Evolutionary conservation across 1,284 basidiomycete species (phyloP).

Genomic region (Athelia psychrophila): DNA sequence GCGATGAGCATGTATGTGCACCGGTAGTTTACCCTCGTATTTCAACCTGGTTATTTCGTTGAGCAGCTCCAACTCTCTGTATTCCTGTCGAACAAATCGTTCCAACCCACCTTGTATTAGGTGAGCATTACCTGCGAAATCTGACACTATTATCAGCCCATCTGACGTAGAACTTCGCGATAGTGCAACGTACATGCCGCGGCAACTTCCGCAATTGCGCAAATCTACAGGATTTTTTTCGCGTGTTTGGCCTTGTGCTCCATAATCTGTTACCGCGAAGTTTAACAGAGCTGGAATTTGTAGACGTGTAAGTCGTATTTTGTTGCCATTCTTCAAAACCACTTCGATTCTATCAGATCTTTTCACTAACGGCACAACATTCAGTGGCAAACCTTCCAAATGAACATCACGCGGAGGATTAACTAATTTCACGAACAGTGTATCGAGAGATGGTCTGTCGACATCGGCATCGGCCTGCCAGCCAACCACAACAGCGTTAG

Average conservation of each 20-base stretch:
- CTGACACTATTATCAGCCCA: constrained; percentile 30
- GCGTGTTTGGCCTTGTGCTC: constrained; percentile 36
- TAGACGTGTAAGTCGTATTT: constrained; percentile 17
- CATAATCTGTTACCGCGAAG: constrained; percentile 42
- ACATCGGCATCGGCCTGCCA: constrained; percentile 5
- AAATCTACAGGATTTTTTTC: constrained; percentile 30
- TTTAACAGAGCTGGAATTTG: constrained; percentile 35
- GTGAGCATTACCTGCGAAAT: constrained; percentile 18
- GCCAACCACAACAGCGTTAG: constrained; percentile 33
- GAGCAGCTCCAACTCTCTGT: constrained; percentile 27
- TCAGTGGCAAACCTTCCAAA: constrained; percentile 28
- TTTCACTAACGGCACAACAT: constrained; percentile 36
- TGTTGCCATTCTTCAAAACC: constrained; percentile 23
- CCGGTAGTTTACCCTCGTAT: constrained; percentile 17
- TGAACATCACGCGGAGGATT: constrained; percentile 26
- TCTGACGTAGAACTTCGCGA: constrained; percentile 26
- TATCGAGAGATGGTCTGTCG: too few relatives aligned
- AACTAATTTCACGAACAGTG: constrained; percentile 23
- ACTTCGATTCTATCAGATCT: constrained; percentile 3
- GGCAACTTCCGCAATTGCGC: constrained; percentile 22
- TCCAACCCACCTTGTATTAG: constrained; percentile 18
- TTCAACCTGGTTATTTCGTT: constrained; percentile 27
- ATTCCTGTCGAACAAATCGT: constrained; percentile 23
- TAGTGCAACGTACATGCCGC: constrained; percentile 32
- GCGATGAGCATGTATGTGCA: constrained; percentile 10